phyloP scores from a whole-genome alignment of 2,329 filamentous ascomycete species.

The Lasiodiplodia theobromae region DNA sequence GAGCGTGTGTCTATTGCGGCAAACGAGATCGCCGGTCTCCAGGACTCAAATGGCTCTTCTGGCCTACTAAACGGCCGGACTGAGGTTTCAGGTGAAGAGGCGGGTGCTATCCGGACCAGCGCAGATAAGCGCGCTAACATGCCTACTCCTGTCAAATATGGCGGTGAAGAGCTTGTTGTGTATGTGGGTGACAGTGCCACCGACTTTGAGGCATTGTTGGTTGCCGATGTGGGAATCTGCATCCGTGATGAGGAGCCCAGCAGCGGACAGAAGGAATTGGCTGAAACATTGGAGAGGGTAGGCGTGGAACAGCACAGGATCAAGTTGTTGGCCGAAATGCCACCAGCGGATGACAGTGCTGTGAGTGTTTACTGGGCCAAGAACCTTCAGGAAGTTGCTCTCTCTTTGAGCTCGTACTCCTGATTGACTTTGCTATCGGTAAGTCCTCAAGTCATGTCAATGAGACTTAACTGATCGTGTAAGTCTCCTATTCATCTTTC shows the following conservation, averaged over 20 bases:
- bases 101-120: conserved; percentile 45
- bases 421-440: not conserved
- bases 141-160: conserved; percentile 30
- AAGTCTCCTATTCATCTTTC: not conserved
- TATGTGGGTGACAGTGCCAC: conserved; percentile 59
- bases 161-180: conserved; percentile 37
- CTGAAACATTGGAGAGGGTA: conserved; percentile 43
- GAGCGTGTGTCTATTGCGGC: conserved; percentile 34
- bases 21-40: conserved; percentile 45
- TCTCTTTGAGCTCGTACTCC: conserved; percentile 19
- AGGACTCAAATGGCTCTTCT: conserved; percentile 36
- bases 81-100: conserved; percentile 29
- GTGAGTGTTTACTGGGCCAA: conserved; percentile 17
- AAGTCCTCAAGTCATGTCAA: not conserved
- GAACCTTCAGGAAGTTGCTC: conserved; percentile 14
- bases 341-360: conserved; percentile 16
- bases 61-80: conserved; percentile 36
- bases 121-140: conserved; percentile 49
- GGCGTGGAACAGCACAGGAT: conserved; percentile 35
- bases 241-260: conserved; percentile 48
- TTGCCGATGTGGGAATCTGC: conserved; percentile 56
- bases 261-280: conserved; percentile 44
- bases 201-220: conserved; percentile 55
- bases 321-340: conserved; percentile 27
- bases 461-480: not conserved